Base-by-base conservation (phyloP, 2,329 filamentous ascomycete species). In the Coniochaeta prunicola region DNA sequence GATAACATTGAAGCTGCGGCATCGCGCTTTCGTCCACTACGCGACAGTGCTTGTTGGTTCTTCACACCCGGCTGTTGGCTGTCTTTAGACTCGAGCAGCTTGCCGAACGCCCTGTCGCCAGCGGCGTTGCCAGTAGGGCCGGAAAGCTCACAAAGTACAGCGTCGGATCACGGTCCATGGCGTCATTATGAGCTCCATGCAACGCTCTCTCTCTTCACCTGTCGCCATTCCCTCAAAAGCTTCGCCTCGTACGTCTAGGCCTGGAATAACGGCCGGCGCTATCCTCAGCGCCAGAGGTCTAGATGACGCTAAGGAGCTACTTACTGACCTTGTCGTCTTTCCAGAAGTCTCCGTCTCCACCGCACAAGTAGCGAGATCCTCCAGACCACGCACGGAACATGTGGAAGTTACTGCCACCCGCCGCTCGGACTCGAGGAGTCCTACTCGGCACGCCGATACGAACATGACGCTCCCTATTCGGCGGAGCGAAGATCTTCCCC, bases 171-270 rank as follows among this genome's bases (percentile, higher is more conserved):
- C 12, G 30, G 68, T 71, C 68, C 68, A 79, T 79, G 77, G 74
- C 71, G 71, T 73, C 78, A 80, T 71, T 73, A 84, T 84, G 80
- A 80, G 82, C 70, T 80, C 81, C 73, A 83, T 84, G 81, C 80
- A 85, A 74, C 80, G 80, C 67, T 84, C 82, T 63, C 76, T 81
- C 63, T 86, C 85, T 64, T 86, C 84, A 71, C 81, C 83, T 66
- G 82, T 83, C 73, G 79, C 79, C 74, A 76, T 79, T 64, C 77
- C 79, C 68, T 76, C 80, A 65, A 36, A 55, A 34, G 80, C 81
- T 72, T 80, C 81, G 72, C 76, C 80, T 68, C 79, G 84, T 87
- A 85, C 71, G 85, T 87, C 63, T 17, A 17, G 45, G 45, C 7
- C n/a, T 10, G 13, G 45, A n/a, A 50, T 50, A 30, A 17, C n/a